phyloP scores from a whole-genome alignment of 495 filamentous ascomycete genomes.

The Penicillium cataractarum region DNA sequence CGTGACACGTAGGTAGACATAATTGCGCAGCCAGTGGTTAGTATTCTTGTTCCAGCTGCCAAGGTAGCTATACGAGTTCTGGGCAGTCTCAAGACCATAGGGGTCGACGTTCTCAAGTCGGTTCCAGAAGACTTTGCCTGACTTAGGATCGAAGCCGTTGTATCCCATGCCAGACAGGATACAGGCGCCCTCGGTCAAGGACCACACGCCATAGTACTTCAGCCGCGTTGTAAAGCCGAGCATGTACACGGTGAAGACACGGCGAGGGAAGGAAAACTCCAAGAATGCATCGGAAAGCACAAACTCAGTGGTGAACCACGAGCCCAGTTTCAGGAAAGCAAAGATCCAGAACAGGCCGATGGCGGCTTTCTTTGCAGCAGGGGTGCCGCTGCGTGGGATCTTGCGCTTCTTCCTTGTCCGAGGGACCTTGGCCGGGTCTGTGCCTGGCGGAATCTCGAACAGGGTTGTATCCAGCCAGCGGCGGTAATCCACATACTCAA shows the following conservation, averaged over 20 bases:
- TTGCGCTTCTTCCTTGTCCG: slow-evolving; percentile 89
- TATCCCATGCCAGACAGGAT: slow-evolving; percentile 93
- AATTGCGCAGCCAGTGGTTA: slow-evolving; percentile 95
- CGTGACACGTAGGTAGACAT: slow-evolving; percentile 92
- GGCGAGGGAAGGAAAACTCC: slow-evolving; percentile 66
- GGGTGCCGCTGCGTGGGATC: slow-evolving; percentile 88
- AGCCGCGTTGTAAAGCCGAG: slow-evolving; percentile 75
- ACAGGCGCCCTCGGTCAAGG: slow-evolving; percentile 89
- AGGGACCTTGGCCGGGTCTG: slow-evolving; percentile 78
- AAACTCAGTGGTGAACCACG: slow-evolving; percentile 62
- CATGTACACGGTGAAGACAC: slow-evolving; percentile 80
- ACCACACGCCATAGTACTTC: slow-evolving; percentile 98
- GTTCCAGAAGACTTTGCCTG: slow-evolving; percentile 85
- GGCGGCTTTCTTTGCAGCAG: slow-evolving; percentile 76
- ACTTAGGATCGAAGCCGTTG: slow-evolving; percentile 84
- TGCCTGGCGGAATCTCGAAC: slow-evolving; percentile 81
- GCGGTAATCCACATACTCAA: slow-evolving; percentile 90
- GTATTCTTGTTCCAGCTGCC: slow-evolving; percentile 98
- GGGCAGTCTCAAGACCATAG: slow-evolving; percentile 79
- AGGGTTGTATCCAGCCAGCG: slow-evolving; percentile 93
- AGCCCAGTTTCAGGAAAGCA: slow-evolving; percentile 72
- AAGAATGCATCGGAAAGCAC: slow-evolving; percentile 65
- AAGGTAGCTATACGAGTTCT: slow-evolving; percentile 87
- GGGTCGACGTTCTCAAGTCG: slow-evolving; percentile 86
- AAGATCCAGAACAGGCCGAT: slow-evolving; percentile 78